Conservation (phyloP, 371 early-diverging fungal species). For the Vairimorpha ceranae region DNA sequence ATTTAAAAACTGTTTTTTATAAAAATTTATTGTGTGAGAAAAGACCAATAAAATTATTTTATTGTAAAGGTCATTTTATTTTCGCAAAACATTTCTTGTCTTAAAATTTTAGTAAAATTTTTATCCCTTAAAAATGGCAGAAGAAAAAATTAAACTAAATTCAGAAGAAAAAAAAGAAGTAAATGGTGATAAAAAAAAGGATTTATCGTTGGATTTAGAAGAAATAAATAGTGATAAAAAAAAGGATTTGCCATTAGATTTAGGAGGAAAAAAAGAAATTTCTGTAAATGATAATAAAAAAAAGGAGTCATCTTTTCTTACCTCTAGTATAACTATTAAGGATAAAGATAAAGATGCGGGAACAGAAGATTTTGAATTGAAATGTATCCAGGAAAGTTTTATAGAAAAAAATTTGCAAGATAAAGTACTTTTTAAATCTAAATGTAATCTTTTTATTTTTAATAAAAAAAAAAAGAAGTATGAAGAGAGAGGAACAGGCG, state of each 20-base stretch:
- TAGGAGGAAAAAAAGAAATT: background rate
- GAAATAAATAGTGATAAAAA: too few species aligned
- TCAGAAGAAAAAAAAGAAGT: background rate
- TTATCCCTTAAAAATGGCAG: too few species aligned
- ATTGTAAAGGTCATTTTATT: too few species aligned
- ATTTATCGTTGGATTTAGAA: too few species aligned
- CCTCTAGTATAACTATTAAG: slow-evolving; percentile 19
- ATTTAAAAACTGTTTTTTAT: background rate
- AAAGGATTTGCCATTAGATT: too few species aligned
- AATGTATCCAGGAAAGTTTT: slow-evolving; percentile 66
- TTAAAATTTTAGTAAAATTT: too few species aligned
- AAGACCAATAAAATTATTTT: background rate
- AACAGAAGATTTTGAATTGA: slow-evolving; percentile 31
- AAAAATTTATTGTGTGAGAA: background rate
- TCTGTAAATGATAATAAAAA: background rate
- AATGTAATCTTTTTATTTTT: slow-evolving; percentile 43
- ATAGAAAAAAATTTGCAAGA: slow-evolving; percentile 65
- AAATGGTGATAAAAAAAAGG: background rate
- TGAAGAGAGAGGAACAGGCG: slow-evolving; percentile 49
- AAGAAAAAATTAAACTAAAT: too few species aligned
- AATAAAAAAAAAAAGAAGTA: slow-evolving; percentile 32
- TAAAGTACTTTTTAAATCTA: slow-evolving; percentile 39
- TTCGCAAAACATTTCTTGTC: too few species aligned
- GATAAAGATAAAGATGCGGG: slow-evolving; percentile 19
- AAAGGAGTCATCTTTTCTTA: slow-evolving; percentile 23